Evolutionary conservation across 2,329 filamentous ascomycete species (phyloP), one percentile per base, ranked within the genome.

Genomic region (Ascochyta clinopodiicola): DNA sequence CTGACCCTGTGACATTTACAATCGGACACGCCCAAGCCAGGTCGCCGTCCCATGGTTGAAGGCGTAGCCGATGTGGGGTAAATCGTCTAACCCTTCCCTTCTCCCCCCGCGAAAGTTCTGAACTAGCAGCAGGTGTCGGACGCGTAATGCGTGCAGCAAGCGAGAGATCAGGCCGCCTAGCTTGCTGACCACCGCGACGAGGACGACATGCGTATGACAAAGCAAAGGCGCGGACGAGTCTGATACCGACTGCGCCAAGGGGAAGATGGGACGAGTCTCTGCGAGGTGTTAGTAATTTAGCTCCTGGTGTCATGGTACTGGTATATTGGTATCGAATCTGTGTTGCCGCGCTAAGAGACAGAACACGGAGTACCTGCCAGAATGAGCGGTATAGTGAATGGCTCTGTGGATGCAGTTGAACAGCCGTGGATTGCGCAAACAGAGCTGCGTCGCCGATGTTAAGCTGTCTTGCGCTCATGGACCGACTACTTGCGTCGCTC

Each of bases 31-130:
- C 21, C 65, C 56, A 62, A 60, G 48, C 56, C 52, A 56, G 49
- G 44, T 44, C 39, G 48, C 46, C 48, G 65, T 62, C 44, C 63
- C 62, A 59, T 65, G 63, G 62, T 62, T 50, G 29, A 40, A 22
- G 55, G 19, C 42, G 36, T 49, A 56, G 55, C 25, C 53, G 56
- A 60, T 62, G 65, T 68, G 63, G 62, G 60, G 65, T 60, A 51
- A 40, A 32, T 56, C 56, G 50, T 56, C 45, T 59, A 54, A 53
- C 52, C 44, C 44, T 58, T 58, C 46, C 53, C 53, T 45, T 31
- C 38, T 31, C 22, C 35, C 40, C 52, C 19, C 50, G 54, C 57
- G 44, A 59, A 25, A 10, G 22, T 39, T 52, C 24, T 46, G 37
- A 46, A 17, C 44, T 56, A 52, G 49, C 7, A 36, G 32, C 42